Conservation (phyloP, 2,329 filamentous ascomycete species). For the Salinomyces thailandicus region DNA sequence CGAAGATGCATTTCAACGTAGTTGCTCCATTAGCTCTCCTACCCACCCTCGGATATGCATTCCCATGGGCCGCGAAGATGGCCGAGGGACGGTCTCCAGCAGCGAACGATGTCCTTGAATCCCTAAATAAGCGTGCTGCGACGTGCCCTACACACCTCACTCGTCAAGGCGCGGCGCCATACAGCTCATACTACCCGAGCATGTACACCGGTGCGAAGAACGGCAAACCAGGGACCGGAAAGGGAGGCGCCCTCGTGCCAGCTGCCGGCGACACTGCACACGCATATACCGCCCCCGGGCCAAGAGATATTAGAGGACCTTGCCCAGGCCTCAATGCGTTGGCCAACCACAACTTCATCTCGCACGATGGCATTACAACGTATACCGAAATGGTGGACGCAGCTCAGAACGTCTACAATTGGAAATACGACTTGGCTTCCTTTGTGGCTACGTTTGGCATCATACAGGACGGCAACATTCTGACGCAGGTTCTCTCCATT, state of each 20-base stretch:
- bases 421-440: slow-evolving; percentile 28
- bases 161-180: slow-evolving; percentile 4
- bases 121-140: slow-evolving; percentile 1
- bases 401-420: slow-evolving; percentile 33
- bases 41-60: no score
- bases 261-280: slow-evolving; percentile 29
- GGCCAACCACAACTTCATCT: slow-evolving; percentile 32
- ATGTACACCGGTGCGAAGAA: slow-evolving; percentile 6
- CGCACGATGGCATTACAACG: slow-evolving; percentile 30
- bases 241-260: slow-evolving; percentile 33
- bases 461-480: slow-evolving; percentile 27
- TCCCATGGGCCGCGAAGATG: no score
- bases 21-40: no score
- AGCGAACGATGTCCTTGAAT: no score
- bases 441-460: slow-evolving; percentile 30
- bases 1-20: no score
- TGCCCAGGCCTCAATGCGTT: slow-evolving; percentile 28
- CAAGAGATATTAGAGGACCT: slow-evolving; percentile 19
- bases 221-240: slow-evolving; percentile 26
- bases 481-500: slow-evolving; percentile 31
- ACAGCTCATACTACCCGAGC: slow-evolving; percentile 4
- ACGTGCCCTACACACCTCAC: not conserved
- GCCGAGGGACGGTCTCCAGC: no score
- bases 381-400: slow-evolving; percentile 33
- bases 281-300: slow-evolving; percentile 24